Evolutionary conservation across 805 yeast genomes (phyloP), one percentile per base, ranked within the genome.

Genomic region (Candida peoriensis): DNA sequence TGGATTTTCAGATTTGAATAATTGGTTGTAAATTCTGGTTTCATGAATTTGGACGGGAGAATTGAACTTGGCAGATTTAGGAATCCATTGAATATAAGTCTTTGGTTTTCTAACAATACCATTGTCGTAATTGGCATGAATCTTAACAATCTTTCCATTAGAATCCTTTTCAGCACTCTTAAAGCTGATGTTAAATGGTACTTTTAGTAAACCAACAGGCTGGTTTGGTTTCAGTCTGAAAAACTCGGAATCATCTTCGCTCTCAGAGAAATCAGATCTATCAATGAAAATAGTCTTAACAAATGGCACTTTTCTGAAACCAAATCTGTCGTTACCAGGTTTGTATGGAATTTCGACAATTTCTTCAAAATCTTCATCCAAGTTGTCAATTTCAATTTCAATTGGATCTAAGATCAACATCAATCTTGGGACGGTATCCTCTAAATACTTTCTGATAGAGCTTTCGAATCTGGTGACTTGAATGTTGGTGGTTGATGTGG

Each of bases 41-140:
- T 93, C 95, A 20, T 70, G 60, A 37, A 93, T 59, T 35, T 61
- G 61, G 30, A 82, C 68, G 4, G 90, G 89, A 8, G 87, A 78
- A 27, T 66, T 63, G 50, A 75, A 66, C 41, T 74, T 72, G 21
- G 66, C 63, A 16, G 79, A 67, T 43, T 77, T 76, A 33, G 96
- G 95, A 33, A 93, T 79, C 98, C 98, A 93, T 65, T 93, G 98
- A 54, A 93, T 88, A 57, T 70, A 93, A 8, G 98, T 89, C 75
- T 90, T 93, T 55, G 98, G 98, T 33, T 60, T 63, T 37, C 63
- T 65, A 12, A 57, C 55, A 15, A 66, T 59, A 36, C 75, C 85
- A 43, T 76, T 76, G 55, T 88, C 84, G 55, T 90, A 93, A 50
- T 80, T 74, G 33, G 83, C 96, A 48, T 81, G 79, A 38, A 93